Evolutionary conservation across 192 early-diverging fungal species (phyloP).

Genomic region (Entomortierella parvispora): DNA sequence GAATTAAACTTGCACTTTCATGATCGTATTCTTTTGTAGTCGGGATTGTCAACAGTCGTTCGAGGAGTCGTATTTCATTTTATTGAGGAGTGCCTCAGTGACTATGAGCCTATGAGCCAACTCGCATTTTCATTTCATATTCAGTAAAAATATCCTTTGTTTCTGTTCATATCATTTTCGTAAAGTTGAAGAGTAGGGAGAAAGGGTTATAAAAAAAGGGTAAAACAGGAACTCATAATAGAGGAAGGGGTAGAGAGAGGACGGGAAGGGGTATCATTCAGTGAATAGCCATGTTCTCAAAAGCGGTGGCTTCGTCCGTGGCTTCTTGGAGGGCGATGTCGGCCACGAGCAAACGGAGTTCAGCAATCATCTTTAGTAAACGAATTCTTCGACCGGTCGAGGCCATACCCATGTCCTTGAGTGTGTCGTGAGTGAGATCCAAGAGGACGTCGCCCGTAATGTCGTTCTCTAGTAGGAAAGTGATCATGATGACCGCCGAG

Average conservation of each 20-base stretch:
- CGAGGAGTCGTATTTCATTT: too few species aligned
- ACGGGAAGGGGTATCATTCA: neutral
- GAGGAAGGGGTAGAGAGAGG: neutral
- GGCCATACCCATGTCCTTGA: constrained; percentile 84
- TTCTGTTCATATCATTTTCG: too few species aligned
- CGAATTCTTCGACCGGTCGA: constrained; percentile 87
- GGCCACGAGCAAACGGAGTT: constrained; percentile 31
- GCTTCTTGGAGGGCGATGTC: constrained; percentile 42
- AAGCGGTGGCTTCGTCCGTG: constrained; percentile 13
- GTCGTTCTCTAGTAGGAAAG: constrained; percentile 64
- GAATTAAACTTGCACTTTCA: too few species aligned
- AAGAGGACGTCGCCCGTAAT: constrained; percentile 85
- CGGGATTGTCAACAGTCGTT: too few species aligned
- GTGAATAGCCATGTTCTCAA: constrained; percentile 18
- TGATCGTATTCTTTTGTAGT: too few species aligned
- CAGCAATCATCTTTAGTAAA: constrained; percentile 57
- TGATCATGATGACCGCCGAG: neutral
- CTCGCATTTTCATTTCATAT: too few species aligned
- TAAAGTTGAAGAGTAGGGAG: too few species aligned
- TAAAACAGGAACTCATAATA: too few species aligned
- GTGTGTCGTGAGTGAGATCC: constrained; percentile 82
- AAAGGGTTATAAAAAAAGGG: too few species aligned
- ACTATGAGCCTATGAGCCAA: too few species aligned
- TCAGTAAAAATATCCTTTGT: too few species aligned
- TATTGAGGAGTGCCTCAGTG: too few species aligned